phyloP scores from a whole-genome alignment of 495 filamentous ascomycete species.

The Chaetomium cochliodes region DNA sequence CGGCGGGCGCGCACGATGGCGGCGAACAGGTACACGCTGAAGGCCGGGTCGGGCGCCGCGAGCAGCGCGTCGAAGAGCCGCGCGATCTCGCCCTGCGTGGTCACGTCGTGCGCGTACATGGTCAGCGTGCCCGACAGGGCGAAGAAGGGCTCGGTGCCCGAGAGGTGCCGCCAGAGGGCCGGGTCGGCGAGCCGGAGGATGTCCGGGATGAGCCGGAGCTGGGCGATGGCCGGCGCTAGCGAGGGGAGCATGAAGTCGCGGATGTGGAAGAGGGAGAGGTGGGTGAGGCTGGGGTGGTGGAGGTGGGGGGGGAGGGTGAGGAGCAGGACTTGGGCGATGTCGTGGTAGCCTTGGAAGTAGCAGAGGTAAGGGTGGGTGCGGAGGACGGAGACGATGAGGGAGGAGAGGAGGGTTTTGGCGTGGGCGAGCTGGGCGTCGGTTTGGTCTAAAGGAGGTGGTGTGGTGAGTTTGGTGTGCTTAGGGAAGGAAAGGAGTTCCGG shows the following conservation, averaged over 20 bases:
- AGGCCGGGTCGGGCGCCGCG: conserved; percentile 71
- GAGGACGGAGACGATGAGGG: conserved; percentile 72
- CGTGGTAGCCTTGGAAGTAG: conserved; percentile 99
- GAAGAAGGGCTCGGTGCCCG: conserved; percentile 81
- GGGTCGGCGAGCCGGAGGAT: conserved; percentile 71
- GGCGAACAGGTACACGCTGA: conserved; percentile 87
- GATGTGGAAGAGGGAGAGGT: conserved; percentile 83
- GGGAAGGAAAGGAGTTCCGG: conserved; percentile 7
- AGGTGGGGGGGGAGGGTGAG: conserved; percentile 66
- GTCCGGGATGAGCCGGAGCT: conserved; percentile 79
- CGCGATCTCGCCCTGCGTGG: conserved; percentile 82
- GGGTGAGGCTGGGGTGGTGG: conserved; percentile 58
- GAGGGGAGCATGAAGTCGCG: conserved; percentile 97
- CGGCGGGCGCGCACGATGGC: conserved; percentile 78
- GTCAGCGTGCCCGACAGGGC: conserved; percentile 87
- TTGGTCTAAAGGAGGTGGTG: conserved; percentile 35
- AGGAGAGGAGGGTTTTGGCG: conserved; percentile 69
- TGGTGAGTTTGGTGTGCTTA: not conserved
- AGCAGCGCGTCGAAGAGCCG: conserved; percentile 89
- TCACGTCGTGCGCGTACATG: conserved; percentile 92
- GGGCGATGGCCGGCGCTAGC: conserved; percentile 73
- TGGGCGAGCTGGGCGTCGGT: conserved; percentile 58
- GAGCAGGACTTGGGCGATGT: conserved; percentile 95
- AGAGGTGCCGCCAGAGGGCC: conserved; percentile 67
- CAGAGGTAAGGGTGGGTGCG: conserved; percentile 79